These are phyloP conservation scores for Hypoxylon subgilvum DNA, from an alignment of 495 filamentous ascomycete species.

Conservation along the genomic window DNA sequence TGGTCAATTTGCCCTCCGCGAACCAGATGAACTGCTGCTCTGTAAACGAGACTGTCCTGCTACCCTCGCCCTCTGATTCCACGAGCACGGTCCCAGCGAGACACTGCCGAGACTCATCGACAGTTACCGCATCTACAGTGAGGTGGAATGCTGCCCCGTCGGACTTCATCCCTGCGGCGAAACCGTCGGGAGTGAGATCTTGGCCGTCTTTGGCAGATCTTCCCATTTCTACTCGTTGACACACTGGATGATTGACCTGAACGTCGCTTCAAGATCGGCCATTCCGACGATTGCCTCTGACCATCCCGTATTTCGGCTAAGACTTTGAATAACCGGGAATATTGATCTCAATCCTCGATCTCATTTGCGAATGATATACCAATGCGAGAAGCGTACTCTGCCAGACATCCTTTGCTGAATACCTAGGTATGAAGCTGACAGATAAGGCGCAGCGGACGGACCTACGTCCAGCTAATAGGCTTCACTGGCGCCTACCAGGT, in stretches of 20 bases:
- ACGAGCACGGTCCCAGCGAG: constrained; percentile 12
- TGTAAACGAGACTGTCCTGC: constrained; percentile 24
- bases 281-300: constrained; percentile 7
- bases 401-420: background rate
- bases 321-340: background rate
- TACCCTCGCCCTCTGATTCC: background rate
- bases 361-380: background rate
- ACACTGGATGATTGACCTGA: constrained; percentile 22
- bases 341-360: background rate
- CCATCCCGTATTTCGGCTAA: background rate
- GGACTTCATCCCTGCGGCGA: constrained; percentile 26
- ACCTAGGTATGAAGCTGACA: constrained; percentile 3
- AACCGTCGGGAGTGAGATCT: constrained; percentile 29
- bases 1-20: constrained; percentile 31
- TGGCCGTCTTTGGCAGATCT: constrained; percentile 33
- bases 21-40: constrained; percentile 35
- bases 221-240: constrained; percentile 33
- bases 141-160: constrained; percentile 27
- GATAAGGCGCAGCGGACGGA: constrained; percentile 10
- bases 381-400: too few species aligned
- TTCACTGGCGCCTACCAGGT: too few species aligned
- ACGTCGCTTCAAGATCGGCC: constrained; percentile 19
- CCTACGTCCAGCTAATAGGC: too few species aligned
- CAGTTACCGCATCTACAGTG: constrained; percentile 21
- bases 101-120: constrained; percentile 27